Evolutionary conservation across 1,139 yeast species (phyloP), one percentile per base, ranked within the genome.

Genomic region (Magnusiomyces ingens): DNA sequence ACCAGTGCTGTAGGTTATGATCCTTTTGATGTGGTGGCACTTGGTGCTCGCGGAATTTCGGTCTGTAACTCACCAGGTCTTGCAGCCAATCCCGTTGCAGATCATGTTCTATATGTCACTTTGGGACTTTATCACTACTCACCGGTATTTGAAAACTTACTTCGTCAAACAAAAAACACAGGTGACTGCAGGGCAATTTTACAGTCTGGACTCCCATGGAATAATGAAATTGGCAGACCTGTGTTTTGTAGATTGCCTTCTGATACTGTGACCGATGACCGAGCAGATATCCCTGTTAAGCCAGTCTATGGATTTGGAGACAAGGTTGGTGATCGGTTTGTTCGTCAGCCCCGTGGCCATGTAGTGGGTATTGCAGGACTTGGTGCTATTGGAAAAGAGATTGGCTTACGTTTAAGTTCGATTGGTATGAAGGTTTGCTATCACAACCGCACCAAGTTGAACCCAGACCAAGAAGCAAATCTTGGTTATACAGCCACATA

Each of bases 1-100:
- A 74, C 82, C 43, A 83, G 88, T 50, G 78, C 89, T 53, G 91
- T 86, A 2, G 96, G 95, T 0, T 76, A 74, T 60, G 89, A 85
- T 59, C 75, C 74, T 29, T 79, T 78, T 58, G 86, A 85, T 64
- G 75, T 75, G 2, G 71, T 64, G 11, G 65, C 63, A 18, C 58
- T 80, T 22, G 65, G 66, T 37, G 68, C 70, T 26, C 72, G 71
- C 51, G 77, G 76, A n/a, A 78, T 86, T 41, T 62, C 70, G 3
- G 72, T 86, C 55, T 80, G 87, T 58, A 84, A 87, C 66, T 82
- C 81, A 18, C 69, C 67, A 1, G 65, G 65, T 0, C 70, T 75
- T 46, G 81, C 87, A 0, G 79, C 84, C 2, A 79, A 74, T 50
- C 86, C 88, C 12, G 96, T 88, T n/a, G 89, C 94, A 1, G 95